A percentile compares a stretch with the other conserved stretches of the same genome.
Conservation (phyloP, 768 basidiomycete species). For the Scleroderma citrinum region DNA sequence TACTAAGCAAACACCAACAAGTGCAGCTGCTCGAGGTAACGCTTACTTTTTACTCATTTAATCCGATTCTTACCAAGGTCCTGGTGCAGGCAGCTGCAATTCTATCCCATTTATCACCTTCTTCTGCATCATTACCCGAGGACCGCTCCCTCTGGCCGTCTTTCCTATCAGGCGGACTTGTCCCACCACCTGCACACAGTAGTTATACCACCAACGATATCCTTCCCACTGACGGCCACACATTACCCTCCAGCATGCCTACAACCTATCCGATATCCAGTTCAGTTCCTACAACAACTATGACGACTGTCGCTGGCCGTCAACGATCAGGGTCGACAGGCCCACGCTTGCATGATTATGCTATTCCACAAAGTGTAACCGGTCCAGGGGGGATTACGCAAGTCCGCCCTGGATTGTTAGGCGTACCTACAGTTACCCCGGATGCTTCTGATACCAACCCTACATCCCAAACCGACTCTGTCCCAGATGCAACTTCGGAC, state of each 20-base stretch:
- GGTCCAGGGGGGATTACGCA: slow-evolving; percentile 43
- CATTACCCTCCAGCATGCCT: slow-evolving; percentile 12
- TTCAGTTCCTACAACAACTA: slow-evolving; percentile 43
- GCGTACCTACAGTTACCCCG: slow-evolving; percentile 26
- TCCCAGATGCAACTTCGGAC: not conserved
- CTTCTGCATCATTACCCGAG: slow-evolving; percentile 73
- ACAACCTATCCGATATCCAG: slow-evolving; percentile 35
- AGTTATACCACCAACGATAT: not conserved
- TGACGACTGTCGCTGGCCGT: slow-evolving; percentile 16
- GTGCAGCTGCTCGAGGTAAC: slow-evolving; percentile 89
- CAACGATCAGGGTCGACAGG: slow-evolving; percentile 33
- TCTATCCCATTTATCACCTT: slow-evolving; percentile 76
- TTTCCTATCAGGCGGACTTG: slow-evolving; percentile 65
- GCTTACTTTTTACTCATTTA: not conserved
- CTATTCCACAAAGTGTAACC: slow-evolving; percentile 35
- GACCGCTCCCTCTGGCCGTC: slow-evolving; percentile 92
- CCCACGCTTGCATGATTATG: slow-evolving; percentile 63
- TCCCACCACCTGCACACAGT: slow-evolving; percentile 44
- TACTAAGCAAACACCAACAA: slow-evolving; percentile 94
- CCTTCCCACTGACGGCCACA: slow-evolving; percentile 12
- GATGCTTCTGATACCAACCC: not conserved
- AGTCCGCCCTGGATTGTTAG: slow-evolving; percentile 52
- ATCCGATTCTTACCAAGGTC: slow-evolving; percentile 5
- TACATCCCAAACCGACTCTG: not conserved
- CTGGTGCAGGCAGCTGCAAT: slow-evolving; percentile 80